These are phyloP conservation scores for Trypanosoma melophagium DNA, from an alignment of 208 protist genomes.

Conservation along the genomic window DNA sequence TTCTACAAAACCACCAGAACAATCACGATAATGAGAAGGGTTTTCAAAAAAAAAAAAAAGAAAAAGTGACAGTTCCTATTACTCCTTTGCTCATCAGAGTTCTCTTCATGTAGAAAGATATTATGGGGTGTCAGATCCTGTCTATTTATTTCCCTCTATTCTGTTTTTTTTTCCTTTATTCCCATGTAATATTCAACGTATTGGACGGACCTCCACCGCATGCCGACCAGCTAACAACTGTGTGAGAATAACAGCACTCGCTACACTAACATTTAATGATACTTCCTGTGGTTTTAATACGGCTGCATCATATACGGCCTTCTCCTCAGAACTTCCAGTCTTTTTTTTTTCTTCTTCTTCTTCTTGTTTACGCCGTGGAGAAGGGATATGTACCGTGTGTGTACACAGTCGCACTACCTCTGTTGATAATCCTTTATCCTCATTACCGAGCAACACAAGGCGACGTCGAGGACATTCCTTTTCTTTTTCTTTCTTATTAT, in stretches of 20 bases:
- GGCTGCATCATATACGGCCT: constrained; percentile 20
- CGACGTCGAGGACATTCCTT: constrained; percentile 5
- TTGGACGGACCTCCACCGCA: constrained; percentile 1
- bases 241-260: constrained; percentile 62
- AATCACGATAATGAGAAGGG: no score
- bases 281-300: constrained; percentile 50
- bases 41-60: neutral
- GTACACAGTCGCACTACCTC: constrained; percentile 52
- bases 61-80: neutral
- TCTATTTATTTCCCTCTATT: neutral
- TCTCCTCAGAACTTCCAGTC: constrained; percentile 3
- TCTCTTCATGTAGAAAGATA: neutral
- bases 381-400: constrained; percentile 58
- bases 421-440: constrained; percentile 54
- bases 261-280: constrained; percentile 81
- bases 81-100: neutral
- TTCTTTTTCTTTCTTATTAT: neutral
- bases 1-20: no score
- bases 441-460: constrained; percentile 77
- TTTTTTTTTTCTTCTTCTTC: neutral
- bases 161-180: neutral
- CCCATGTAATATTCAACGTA: neutral
- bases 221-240: constrained; percentile 30
- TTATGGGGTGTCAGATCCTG: no score
- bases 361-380: constrained; percentile 35